Base-by-base conservation (phyloP, 2,329 filamentous ascomycete species). In the Sclerotinia glacialis region DNA sequence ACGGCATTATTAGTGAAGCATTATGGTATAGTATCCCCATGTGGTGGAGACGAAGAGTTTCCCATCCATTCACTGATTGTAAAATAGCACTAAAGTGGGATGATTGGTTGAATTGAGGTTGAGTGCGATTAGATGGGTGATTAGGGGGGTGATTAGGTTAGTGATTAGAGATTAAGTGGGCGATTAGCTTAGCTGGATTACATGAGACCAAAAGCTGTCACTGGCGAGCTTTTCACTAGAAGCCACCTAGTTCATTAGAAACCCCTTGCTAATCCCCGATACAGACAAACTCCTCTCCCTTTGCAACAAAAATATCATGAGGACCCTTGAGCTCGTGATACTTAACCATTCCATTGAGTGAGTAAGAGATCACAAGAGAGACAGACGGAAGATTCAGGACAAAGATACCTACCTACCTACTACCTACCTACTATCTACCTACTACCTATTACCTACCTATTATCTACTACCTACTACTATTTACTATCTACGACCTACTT, bases 41-140 rank as follows among this genome's bases (percentile, higher is more conserved):
- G n/a, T 28, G 18, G 60, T 53, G 60, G 60, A 63, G 47, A 63
- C 14, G 26, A 53, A 53, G 60, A 44, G 28, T 46, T 21, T 28
- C 11, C 16, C 11, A 31, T 23, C 12, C 34, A n/a, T 11, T 59
- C 55, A 46, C 55, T 31, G 40, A 59, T 34, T 47, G 40, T 34
- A n/a, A n/a, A n/a, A n/a, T n/a, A 16, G 18, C 8, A 31, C 55
- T 21, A 59, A n/a, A 46, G 55, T 31, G 23, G 42, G 40, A 46
- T 59, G 54, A 44, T 44, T 58, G 54, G 54, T 31, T n/a, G 55
- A 3, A 23, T n/a, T 46, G 55, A 46, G 23, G 55, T n/a, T n/a
- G 37, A 58, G 6, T 4, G 37, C 31, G 37, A 46, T 31, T 31
- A 59, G 40, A 31, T 34, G 11, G 12, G 16, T 31, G 54, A 46